These are phyloP conservation scores for Mollisiaceae sp. DNA, from an alignment of 2,329 filamentous ascomycete genomes.

Conservation along the genomic window DNA sequence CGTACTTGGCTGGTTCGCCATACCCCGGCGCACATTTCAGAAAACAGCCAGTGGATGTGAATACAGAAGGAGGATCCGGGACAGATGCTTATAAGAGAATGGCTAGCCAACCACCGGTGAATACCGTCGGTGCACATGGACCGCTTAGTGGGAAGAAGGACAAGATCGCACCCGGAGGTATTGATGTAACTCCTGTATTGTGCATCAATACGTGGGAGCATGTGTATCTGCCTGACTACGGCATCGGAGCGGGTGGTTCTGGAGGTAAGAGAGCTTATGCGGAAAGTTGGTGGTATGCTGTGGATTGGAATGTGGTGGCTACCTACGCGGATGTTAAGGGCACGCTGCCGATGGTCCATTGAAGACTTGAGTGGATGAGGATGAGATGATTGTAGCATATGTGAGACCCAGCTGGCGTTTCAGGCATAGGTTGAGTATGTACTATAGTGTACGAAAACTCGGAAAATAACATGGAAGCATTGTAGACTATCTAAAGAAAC, in stretches of 20 bases:
- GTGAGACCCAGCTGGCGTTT: slow-evolving; percentile 25
- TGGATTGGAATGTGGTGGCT: slow-evolving; percentile 83
- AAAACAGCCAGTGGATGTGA: slow-evolving; percentile 69
- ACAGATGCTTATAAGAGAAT: slow-evolving; percentile 47
- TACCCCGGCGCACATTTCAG: slow-evolving; percentile 86
- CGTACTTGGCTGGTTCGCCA: slow-evolving; percentile 90
- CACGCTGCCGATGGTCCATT: background rate
- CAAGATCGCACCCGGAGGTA: slow-evolving; percentile 66
- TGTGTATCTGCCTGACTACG: slow-evolving; percentile 84
- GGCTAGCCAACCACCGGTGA: slow-evolving; percentile 42
- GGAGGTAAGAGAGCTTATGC: slow-evolving; percentile 78
- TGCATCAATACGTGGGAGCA: slow-evolving; percentile 98
- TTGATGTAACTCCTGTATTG: slow-evolving; percentile 75
- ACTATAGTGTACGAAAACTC: slow-evolving; percentile 8
- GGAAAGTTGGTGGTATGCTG: slow-evolving; percentile 82
- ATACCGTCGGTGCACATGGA: slow-evolving; percentile 42
- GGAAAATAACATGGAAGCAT: background rate
- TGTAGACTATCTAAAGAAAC: slow-evolving; percentile 12
- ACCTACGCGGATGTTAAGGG: slow-evolving; percentile 25
- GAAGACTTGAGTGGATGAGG: slow-evolving; percentile 7
- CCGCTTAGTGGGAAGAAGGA: slow-evolving; percentile 38
- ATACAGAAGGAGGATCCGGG: slow-evolving; percentile 56
- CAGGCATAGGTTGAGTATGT: slow-evolving; percentile 16
- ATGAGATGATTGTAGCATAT: slow-evolving; percentile 31
- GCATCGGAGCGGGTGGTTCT: slow-evolving; percentile 58